phyloP scores from a whole-genome alignment of 345 rosid species.

The Eucalyptus marginata region DNA sequence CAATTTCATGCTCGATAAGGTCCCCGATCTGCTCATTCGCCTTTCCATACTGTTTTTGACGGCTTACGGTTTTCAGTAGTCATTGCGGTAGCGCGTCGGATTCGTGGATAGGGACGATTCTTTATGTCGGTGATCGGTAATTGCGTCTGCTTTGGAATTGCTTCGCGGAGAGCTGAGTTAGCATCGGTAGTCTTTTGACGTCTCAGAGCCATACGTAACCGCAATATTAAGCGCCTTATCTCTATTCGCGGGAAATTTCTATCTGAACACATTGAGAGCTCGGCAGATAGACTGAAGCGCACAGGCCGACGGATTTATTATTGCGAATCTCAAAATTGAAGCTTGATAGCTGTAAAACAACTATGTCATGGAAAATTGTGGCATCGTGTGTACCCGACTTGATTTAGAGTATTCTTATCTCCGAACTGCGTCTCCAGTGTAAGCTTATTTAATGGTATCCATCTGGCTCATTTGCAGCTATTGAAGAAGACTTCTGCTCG shows the following conservation, averaged over 20 bases:
- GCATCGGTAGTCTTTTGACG: background rate
- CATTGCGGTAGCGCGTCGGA: background rate
- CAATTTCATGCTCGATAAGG: slow-evolving; percentile 86
- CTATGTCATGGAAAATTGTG: background rate
- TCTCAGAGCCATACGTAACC: background rate
- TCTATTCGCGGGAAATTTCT: background rate
- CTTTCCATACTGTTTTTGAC: background rate
- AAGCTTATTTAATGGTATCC: slow-evolving; percentile 3
- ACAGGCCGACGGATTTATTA: background rate
- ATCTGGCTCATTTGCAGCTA: slow-evolving; percentile 42
- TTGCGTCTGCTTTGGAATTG: background rate
- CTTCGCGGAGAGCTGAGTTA: background rate
- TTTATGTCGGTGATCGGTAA: background rate
- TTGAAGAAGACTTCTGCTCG: slow-evolving; percentile 65
- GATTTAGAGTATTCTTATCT: background rate
- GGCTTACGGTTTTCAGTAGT: background rate
- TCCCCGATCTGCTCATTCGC: background rate
- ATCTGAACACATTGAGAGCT: background rate
- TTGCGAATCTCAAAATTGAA: background rate
- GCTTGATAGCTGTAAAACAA: background rate
- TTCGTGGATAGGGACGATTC: background rate
- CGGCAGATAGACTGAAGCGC: background rate
- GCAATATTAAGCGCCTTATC: background rate
- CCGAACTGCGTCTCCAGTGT: background rate
- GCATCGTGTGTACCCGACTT: background rate